Percentiles rank a stretch among this genome's conserved stretches.
Conservation (phyloP, 2,329 filamentous ascomycete species). For the Fusarium sp. region DNA sequence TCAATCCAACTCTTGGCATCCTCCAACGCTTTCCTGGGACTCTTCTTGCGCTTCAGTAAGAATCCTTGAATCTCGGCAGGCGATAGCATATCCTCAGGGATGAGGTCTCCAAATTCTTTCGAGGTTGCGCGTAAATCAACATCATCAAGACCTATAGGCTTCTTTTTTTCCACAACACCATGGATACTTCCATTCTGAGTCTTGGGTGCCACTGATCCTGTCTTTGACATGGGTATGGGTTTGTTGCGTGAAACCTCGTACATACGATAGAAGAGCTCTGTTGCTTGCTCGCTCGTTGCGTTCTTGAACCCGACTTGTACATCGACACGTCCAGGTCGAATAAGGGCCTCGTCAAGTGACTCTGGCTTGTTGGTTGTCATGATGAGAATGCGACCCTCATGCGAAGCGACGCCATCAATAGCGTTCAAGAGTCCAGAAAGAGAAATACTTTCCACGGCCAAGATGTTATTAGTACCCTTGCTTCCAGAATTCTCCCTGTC, state of each 20-base stretch:
- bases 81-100: slow-evolving; percentile 66
- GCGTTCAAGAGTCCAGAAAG: slow-evolving; percentile 84
- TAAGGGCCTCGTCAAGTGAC: slow-evolving; percentile 77
- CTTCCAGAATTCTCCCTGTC: slow-evolving; percentile 32
- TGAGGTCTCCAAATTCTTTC: slow-evolving; percentile 61
- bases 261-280: slow-evolving; percentile 71
- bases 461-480: slow-evolving; percentile 43
- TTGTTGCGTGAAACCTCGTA: slow-evolving; percentile 59
- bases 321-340: slow-evolving; percentile 80
- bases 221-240: slow-evolving; percentile 14
- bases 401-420: slow-evolving; percentile 83
- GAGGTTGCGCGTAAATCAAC: slow-evolving; percentile 60
- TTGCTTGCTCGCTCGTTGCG: slow-evolving; percentile 67
- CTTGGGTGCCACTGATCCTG: slow-evolving; percentile 3
- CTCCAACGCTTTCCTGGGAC: slow-evolving; percentile 65
- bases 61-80: slow-evolving; percentile 76
- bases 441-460: slow-evolving; percentile 66
- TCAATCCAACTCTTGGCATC: slow-evolving; percentile 68
- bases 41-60: slow-evolving; percentile 71
- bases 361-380: slow-evolving; percentile 87
- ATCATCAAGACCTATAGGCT: slow-evolving; percentile 48
- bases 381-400: slow-evolving; percentile 82
- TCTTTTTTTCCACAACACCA: slow-evolving; percentile 11
- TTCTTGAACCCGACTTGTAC: slow-evolving; percentile 74
- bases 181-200: slow-evolving; percentile 21